Conservation (phyloP, 1,139 yeast species). For the Blastobotrys proliferans region DNA sequence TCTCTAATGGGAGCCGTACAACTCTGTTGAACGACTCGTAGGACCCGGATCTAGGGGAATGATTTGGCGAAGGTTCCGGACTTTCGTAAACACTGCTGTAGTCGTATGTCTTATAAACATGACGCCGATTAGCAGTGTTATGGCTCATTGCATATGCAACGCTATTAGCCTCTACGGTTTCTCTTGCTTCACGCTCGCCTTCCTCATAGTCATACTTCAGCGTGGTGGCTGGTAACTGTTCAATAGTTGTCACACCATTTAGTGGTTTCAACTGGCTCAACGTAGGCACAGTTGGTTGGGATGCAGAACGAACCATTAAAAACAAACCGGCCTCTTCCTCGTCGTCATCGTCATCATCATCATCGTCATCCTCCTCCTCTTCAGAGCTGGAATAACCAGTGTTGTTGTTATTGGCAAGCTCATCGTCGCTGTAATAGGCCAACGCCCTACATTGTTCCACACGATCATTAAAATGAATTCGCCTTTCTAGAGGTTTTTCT, state of each 20-base stretch:
- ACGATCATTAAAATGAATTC: conserved; percentile 85
- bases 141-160: conserved; percentile 58
- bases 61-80: conserved; percentile 26
- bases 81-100: conserved; percentile 69
- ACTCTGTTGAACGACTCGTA: conserved; percentile 13
- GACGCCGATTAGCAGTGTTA: conserved; percentile 69
- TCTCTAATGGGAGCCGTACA: too few relatives aligned
- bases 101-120: conserved; percentile 73
- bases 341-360: conserved; percentile 45
- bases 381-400: conserved; percentile 19
- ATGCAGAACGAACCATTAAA: conserved; percentile 45
- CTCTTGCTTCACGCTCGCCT: conserved; percentile 56
- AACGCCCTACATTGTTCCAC: conserved; percentile 86
- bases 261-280: conserved; percentile 15
- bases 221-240: conserved; percentile 74
- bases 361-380: conserved; percentile 35
- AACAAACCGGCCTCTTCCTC: conserved; percentile 72
- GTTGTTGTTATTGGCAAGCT: conserved; percentile 20
- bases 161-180: conserved; percentile 34
- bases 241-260: conserved; percentile 54
- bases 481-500: conserved; percentile 31
- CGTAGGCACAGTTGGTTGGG: conserved; percentile 33
- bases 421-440: conserved; percentile 37
- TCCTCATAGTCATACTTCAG: conserved; percentile 76
- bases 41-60: conserved; percentile 21